Evolutionary conservation across 441 rosid genomes (phyloP).

Genomic region (Mallotus repandus): DNA sequence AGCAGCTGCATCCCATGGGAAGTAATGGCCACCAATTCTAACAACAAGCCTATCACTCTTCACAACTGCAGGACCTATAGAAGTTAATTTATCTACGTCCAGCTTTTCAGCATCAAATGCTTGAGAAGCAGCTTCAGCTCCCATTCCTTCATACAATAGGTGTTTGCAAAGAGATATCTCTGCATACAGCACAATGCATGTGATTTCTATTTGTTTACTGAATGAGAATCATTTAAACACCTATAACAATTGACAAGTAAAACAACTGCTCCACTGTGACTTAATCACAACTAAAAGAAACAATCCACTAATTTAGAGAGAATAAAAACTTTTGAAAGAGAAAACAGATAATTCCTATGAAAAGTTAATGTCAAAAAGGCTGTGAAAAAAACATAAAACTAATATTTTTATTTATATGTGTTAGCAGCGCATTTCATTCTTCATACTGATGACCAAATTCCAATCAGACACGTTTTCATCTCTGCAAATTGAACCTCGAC

Average conservation of each 20-base stretch:
- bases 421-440: not conserved
- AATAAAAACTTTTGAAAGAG: not conserved
- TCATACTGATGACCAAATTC: not conserved
- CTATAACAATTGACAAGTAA: conserved; percentile 1
- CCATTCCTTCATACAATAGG: conserved; percentile 53
- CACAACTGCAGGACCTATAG: conserved; percentile 48
- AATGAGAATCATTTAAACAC: conserved; percentile 3
- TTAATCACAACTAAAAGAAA: not conserved
- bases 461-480: not conserved
- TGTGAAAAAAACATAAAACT: not conserved
- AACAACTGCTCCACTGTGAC: not conserved
- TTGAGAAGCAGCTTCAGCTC: conserved; percentile 59
- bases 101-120: conserved; percentile 60
- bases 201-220: conserved; percentile 20
- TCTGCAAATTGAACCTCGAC: conserved; percentile 6
- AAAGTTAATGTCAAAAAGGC: conserved; percentile 4
- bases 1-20: conserved; percentile 69
- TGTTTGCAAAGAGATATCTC: conserved; percentile 71
- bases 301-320: not conserved
- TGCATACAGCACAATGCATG: conserved; percentile 40
- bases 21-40: conserved; percentile 49
- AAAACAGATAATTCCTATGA: not conserved
- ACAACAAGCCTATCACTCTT: conserved; percentile 58
- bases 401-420: not conserved
- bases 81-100: conserved; percentile 42